Conservation (phyloP, 306 rosid genomes). For the Heteromeles arbutifolia region DNA sequence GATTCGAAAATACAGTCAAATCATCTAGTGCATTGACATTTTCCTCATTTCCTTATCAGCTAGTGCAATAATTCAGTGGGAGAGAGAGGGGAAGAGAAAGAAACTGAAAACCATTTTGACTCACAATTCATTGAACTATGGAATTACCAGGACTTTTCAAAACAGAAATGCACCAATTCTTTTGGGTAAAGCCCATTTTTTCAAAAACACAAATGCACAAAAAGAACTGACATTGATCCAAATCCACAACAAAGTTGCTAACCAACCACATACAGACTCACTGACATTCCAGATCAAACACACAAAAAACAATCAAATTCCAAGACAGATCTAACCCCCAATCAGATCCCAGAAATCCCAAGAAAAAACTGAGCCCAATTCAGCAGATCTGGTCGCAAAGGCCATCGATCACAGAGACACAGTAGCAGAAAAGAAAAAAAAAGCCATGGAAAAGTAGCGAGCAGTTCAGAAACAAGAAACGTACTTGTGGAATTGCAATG, state of each 20-base stretch:
- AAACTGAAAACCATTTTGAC: not conserved
- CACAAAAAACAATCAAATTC: not conserved
- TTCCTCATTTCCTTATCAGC: not conserved
- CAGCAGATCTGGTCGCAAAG: slow-evolving; percentile 14
- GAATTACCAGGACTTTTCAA: not conserved
- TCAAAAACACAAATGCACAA: not conserved
- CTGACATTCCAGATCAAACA: slow-evolving; percentile 20
- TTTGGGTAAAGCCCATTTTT: not conserved
- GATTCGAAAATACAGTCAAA: not conserved
- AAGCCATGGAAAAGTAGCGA: not conserved
- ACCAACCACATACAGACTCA: slow-evolving; percentile 17
- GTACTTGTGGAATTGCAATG: not conserved
- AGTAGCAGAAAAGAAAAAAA: not conserved
- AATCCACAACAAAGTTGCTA: not conserved
- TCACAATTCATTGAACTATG: not conserved
- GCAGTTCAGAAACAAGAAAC: not conserved
- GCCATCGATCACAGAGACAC: not conserved
- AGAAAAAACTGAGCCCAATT: not conserved
- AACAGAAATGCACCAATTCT: not conserved
- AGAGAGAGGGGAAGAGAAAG: not conserved
- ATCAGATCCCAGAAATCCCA: not conserved
- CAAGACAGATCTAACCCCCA: slow-evolving; percentile 6
- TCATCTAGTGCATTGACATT: not conserved
- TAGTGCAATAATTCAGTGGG: not conserved
- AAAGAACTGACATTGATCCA: not conserved